Evolutionary conservation across 163 green algal genomes (phyloP).

Genomic region (Chloroidium sp.): DNA sequence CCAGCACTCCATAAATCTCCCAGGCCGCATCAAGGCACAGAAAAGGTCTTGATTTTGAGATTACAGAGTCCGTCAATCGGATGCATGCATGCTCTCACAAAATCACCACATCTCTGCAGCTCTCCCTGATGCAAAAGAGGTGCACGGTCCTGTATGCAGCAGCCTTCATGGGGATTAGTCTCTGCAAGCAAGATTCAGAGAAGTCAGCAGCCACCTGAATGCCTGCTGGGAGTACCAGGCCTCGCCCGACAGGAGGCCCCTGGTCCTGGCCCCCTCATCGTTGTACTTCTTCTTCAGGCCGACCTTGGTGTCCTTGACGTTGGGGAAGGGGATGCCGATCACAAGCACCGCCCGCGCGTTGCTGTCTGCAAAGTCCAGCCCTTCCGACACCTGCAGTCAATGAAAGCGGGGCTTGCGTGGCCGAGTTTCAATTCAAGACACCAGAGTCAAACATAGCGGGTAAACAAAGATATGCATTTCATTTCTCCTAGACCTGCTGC

Average conservation of each 20-base stretch:
- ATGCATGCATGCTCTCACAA: no score
- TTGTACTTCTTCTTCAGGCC: slow-evolving; percentile 61
- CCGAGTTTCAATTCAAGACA: no score
- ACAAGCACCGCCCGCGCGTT: slow-evolving; percentile 86
- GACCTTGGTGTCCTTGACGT: slow-evolving; percentile 45
- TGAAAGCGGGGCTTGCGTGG: neutral
- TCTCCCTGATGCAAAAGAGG: no score
- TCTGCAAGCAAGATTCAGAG: neutral
- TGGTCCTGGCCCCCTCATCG: slow-evolving; percentile 11
- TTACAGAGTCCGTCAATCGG: no score
- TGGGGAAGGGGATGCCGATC: slow-evolving; percentile 78
- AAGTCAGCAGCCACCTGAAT: slow-evolving; percentile 50
- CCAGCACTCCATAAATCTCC: no score
- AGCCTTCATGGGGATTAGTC: neutral
- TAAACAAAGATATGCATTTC: no score
- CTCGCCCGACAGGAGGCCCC: slow-evolving; percentile 58
- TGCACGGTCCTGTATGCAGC: no score
- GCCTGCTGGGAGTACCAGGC: slow-evolving; percentile 90
- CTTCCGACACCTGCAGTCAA: slow-evolving; percentile 74
- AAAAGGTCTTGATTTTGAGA: no score
- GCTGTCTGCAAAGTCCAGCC: slow-evolving; percentile 91
- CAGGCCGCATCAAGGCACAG: no score
- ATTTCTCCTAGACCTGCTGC: no score
- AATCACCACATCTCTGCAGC: no score
- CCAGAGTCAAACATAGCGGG: no score